A percentile compares a stretch with the other conserved stretches of the same genome.
Evolutionary conservation across 2,329 filamentous ascomycete genomes (phyloP).

Genomic region (Keithomyces neogunnii): DNA sequence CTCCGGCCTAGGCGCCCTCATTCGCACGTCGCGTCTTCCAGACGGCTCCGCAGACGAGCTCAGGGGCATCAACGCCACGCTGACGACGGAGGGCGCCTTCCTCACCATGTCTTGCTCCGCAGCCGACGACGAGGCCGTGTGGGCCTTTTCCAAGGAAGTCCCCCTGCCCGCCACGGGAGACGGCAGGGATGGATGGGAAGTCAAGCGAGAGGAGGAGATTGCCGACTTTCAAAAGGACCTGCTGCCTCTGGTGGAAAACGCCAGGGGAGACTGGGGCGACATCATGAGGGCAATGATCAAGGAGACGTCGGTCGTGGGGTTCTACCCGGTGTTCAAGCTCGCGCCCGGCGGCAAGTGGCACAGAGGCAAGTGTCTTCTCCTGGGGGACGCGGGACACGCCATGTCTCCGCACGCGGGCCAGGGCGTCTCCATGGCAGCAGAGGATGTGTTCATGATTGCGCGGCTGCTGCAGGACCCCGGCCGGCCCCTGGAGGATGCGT

Average conservation of each 20-base stretch:
- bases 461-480: constrained; percentile 23
- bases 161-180: constrained; percentile 14
- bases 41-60: constrained; percentile 6
- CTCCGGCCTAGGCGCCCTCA: constrained; percentile 13
- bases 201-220: constrained; percentile 1
- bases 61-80: constrained; percentile 16
- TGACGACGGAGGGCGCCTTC: constrained; percentile 21
- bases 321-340: constrained; percentile 24
- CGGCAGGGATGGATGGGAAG: constrained; percentile 4
- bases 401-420: constrained; percentile 45
- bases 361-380: constrained; percentile 32
- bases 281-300: constrained; percentile 11
- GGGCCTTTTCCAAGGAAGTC: constrained; percentile 22
- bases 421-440: constrained; percentile 45
- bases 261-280: constrained; percentile 18
- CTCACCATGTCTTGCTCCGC: constrained; percentile 15
- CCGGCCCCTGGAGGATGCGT: neutral
- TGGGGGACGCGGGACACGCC: constrained; percentile 49
- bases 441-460: constrained; percentile 41
- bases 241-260: constrained; percentile 13
- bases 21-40: constrained; percentile 12
- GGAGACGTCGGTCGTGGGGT: constrained; percentile 16
- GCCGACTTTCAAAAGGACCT: constrained; percentile 20
- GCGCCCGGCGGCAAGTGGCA: constrained; percentile 22
- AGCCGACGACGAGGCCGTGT: constrained; percentile 17